phyloP scores from a whole-genome alignment of 805 yeast species.

The Cyberlindnera samutprakarnensis region DNA sequence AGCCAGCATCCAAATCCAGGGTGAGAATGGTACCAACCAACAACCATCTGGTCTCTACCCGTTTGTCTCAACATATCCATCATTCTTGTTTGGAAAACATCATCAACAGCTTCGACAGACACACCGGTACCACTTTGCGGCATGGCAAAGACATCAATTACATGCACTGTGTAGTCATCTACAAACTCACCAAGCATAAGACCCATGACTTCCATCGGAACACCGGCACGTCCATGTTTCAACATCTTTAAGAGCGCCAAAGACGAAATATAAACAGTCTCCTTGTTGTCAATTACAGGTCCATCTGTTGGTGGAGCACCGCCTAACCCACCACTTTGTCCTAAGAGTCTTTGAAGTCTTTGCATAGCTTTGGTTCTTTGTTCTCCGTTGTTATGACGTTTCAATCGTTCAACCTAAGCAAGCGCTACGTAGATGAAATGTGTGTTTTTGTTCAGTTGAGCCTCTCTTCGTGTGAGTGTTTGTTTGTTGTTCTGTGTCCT shows the following conservation, averaged over 20 bases:
- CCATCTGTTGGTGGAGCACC: slow-evolving; percentile 53
- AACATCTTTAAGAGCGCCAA: slow-evolving; percentile 93
- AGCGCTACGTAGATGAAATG: no score
- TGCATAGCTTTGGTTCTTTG: slow-evolving; percentile 24
- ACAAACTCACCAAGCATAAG: slow-evolving; percentile 97
- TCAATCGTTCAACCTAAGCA: no score
- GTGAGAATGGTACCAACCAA: slow-evolving; percentile 99
- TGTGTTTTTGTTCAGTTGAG: no score
- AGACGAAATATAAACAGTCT: slow-evolving; percentile 93
- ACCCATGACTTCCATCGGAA: slow-evolving; percentile 91
- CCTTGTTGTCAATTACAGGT: slow-evolving; percentile 89
- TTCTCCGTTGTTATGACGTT: neutral
- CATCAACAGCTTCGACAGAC: slow-evolving; percentile 98
- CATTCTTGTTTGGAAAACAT: slow-evolving; percentile 97
- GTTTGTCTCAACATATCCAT: slow-evolving; percentile 99
- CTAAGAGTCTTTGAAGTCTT: slow-evolving; percentile 34
- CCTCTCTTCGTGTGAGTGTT: no score
- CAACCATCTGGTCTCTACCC: slow-evolving; percentile 99
- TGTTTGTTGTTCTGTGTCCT: no score
- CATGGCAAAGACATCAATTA: slow-evolving; percentile 98
- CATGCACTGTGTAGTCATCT: slow-evolving; percentile 95
- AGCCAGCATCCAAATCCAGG: slow-evolving; percentile 99
- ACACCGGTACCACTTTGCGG: slow-evolving; percentile 99
- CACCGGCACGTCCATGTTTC: slow-evolving; percentile 93
- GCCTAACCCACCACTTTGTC: slow-evolving; percentile 34